phyloP scores from a whole-genome alignment of 805 yeast genomes.

The Peterozyma toletana region DNA sequence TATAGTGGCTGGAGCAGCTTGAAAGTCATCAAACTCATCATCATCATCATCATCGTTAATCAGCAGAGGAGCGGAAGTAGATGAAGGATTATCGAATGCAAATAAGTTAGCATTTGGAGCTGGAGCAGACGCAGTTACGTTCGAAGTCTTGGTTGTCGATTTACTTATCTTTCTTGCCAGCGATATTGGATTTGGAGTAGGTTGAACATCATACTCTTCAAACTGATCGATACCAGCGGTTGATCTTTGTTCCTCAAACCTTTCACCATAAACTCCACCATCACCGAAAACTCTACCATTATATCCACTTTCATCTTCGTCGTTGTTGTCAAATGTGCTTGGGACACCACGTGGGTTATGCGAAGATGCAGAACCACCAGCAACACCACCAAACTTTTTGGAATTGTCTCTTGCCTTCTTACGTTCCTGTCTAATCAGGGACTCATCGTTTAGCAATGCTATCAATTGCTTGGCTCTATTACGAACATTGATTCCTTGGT shows the following conservation, averaged over 20 bases:
- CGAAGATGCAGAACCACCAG: constrained; percentile 46
- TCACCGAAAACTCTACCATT: constrained; percentile 58
- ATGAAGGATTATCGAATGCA: constrained; percentile 29
- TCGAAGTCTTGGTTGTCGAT: constrained; percentile 26
- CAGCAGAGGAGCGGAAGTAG: constrained; percentile 15
- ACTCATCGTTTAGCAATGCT: constrained; percentile 68
- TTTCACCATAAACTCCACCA: constrained; percentile 63
- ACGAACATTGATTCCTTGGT: constrained; percentile 93
- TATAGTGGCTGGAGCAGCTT: constrained; percentile 51
- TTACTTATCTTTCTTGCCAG: constrained; percentile 19
- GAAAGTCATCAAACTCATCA: constrained; percentile 80
- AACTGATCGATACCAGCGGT: constrained; percentile 28
- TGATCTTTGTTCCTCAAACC: constrained; percentile 52
- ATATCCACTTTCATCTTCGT: constrained; percentile 38
- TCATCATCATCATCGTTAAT: constrained; percentile 38
- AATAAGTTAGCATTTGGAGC: constrained; percentile 38
- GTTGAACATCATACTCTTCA: constrained; percentile 55
- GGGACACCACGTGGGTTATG: constrained; percentile 21
- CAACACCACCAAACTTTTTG: constrained; percentile 76
- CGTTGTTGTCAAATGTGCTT: constrained; percentile 34
- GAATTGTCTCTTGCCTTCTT: constrained; percentile 85
- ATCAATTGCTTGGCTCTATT: constrained; percentile 78
- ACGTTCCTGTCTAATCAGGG: constrained; percentile 71
- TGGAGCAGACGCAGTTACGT: constrained; percentile 38
- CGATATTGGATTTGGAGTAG: constrained; percentile 27